These are phyloP conservation scores for Neurospora terricola DNA, from an alignment of 495 filamentous ascomycete species.

Conservation along the genomic window DNA sequence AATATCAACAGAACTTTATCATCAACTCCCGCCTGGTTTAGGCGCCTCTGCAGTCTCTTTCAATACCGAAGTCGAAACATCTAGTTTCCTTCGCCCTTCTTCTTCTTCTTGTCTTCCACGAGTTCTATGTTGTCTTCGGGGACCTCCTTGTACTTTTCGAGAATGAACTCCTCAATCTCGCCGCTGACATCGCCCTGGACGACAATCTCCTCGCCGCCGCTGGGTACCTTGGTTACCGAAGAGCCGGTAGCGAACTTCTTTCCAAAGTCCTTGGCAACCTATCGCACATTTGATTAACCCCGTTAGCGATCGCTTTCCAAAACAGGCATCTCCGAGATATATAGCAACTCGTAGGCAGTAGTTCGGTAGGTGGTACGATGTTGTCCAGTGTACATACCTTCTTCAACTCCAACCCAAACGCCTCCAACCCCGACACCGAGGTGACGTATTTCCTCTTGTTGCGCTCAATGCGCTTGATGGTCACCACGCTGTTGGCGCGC, in stretches of 20 bases:
- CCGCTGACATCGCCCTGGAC: constrained; percentile 96
- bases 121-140: constrained; percentile 91
- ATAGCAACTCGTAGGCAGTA: not conserved
- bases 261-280: constrained; percentile 67
- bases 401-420: constrained; percentile 85
- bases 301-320: too few relatives aligned
- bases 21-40: not conserved
- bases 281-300: not conserved
- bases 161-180: constrained; percentile 83
- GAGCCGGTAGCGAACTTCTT: constrained; percentile 91
- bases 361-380: too few relatives aligned
- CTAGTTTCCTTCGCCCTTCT: constrained; percentile 13
- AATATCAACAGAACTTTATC: not conserved
- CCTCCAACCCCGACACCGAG: constrained; percentile 77
- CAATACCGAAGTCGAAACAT: not conserved
- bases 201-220: constrained; percentile 89
- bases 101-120: constrained; percentile 88
- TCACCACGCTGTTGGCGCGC: constrained; percentile 68
- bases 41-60: not conserved
- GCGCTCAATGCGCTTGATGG: constrained; percentile 92
- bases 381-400: constrained; percentile 47
- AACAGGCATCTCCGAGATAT: too few relatives aligned
- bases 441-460: constrained; percentile 97
- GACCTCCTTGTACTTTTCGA: constrained; percentile 74
- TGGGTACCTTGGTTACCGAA: constrained; percentile 80